phyloP scores from a whole-genome alignment of 148 eudicot species.

The Camellia sinensis region DNA sequence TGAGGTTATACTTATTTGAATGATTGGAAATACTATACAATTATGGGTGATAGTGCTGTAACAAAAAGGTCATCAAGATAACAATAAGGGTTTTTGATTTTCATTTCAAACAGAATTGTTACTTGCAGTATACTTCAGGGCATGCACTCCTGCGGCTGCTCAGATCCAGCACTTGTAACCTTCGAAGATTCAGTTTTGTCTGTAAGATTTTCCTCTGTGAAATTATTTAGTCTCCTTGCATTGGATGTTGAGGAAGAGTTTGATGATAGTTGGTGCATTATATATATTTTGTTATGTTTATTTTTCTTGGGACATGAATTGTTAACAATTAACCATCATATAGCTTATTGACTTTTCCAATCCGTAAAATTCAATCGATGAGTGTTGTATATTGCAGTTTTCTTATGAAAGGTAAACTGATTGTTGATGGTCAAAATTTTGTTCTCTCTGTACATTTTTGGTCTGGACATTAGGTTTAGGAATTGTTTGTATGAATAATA shows the following conservation, averaged over 20 bases:
- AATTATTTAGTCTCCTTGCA: neutral
- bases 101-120: neutral
- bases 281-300: neutral
- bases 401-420: neutral
- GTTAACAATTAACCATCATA: neutral
- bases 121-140: neutral
- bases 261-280: neutral
- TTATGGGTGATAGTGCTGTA: neutral
- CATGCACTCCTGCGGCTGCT: neutral
- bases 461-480: neutral
- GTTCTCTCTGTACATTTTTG: neutral
- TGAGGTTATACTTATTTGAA: neutral
- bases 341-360: neutral
- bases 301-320: neutral
- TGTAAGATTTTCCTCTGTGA: conserved; percentile 6
- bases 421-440: neutral
- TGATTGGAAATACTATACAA: neutral
- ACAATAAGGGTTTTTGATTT: neutral
- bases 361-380: neutral
- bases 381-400: neutral
- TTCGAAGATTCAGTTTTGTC: neutral
- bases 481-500: neutral
- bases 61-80: neutral
- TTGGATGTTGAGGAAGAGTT: neutral
- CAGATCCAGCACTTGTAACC: neutral